A percentile compares a stretch with the other conserved stretches of the same genome.
phyloP scores from a whole-genome alignment of 2,329 filamentous ascomycete genomes.

The Xylariomycetidae sp. region DNA sequence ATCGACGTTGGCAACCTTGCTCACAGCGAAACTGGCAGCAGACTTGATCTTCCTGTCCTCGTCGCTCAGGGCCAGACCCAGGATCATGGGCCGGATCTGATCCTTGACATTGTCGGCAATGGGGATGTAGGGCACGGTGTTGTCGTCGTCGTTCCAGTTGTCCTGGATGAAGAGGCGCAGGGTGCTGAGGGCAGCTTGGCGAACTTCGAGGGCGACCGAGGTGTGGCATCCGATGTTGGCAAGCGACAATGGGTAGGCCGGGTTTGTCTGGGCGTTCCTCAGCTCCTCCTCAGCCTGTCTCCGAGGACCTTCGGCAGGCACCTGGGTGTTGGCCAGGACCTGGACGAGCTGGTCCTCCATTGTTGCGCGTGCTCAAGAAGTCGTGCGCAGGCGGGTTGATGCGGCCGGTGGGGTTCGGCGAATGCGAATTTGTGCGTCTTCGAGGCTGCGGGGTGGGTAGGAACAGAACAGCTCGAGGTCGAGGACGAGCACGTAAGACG shows the following conservation, averaged over 20 bases:
- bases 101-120: constrained; percentile 69
- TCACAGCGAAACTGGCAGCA: constrained; percentile 73
- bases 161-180: constrained; percentile 78
- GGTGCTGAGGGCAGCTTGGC: constrained; percentile 75
- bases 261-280: constrained; percentile 60
- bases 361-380: no score
- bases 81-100: constrained; percentile 64
- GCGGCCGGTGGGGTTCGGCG: no score
- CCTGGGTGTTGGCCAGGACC: constrained; percentile 82
- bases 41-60: constrained; percentile 84
- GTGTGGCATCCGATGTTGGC: constrained; percentile 74
- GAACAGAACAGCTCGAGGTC: no score
- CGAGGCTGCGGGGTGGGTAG: no score
- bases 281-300: constrained; percentile 84
- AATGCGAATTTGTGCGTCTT: no score
- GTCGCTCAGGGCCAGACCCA: constrained; percentile 69
- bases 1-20: constrained; percentile 89
- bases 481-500: no score
- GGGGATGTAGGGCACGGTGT: constrained; percentile 51
- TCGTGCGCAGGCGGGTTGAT: no score
- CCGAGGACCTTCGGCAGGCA: constrained; percentile 66
- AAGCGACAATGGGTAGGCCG: constrained; percentile 72
- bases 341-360: constrained; percentile 94
- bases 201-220: constrained; percentile 65
- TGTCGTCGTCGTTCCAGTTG: constrained; percentile 77